These are phyloP conservation scores for Elaeis guineensis DNA, from an alignment of 176 grass and related monocot genomes.

Conservation along the genomic window DNA sequence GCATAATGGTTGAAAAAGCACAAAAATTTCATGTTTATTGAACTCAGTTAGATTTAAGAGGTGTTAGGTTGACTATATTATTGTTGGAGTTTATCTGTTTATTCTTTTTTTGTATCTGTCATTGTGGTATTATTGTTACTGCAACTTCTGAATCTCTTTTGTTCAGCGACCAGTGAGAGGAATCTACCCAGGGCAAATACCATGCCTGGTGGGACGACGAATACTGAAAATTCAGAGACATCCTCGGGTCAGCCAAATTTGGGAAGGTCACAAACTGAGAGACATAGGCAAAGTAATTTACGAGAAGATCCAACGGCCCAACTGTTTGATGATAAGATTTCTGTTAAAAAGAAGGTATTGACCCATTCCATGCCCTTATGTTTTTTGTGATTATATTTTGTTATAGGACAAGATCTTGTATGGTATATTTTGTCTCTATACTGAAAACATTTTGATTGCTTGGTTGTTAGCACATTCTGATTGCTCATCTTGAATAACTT, in stretches of 20 bases:
- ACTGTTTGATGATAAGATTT: conserved; percentile 67
- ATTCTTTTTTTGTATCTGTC: too few relatives aligned
- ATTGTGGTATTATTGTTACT: not conserved
- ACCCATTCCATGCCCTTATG: not conserved
- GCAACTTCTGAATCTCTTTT: conserved; percentile 1
- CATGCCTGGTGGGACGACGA: conserved; percentile 46
- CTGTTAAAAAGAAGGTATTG: conserved; percentile 64
- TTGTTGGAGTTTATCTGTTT: too few relatives aligned
- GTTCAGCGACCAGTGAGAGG: conserved; percentile 30
- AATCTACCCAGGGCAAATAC: conserved; percentile 48
- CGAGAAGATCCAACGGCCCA: conserved; percentile 48
- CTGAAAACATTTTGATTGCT: too few relatives aligned
- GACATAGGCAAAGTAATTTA: conserved; percentile 30
- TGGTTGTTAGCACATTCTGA: too few relatives aligned
- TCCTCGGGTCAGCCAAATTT: conserved; percentile 33
- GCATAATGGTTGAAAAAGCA: too few relatives aligned
- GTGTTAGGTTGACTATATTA: too few relatives aligned
- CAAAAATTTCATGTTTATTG: too few relatives aligned
- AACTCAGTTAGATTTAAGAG: too few relatives aligned
- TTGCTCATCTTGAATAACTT: too few relatives aligned
- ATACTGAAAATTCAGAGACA: conserved; percentile 38
- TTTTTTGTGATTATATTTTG: too few relatives aligned
- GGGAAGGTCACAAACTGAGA: conserved; percentile 58
- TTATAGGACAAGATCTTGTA: too few relatives aligned
- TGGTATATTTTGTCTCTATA: too few relatives aligned